Base-by-base conservation (phyloP, 108 stramenopile genomes). In the Seminavis robusta region DNA sequence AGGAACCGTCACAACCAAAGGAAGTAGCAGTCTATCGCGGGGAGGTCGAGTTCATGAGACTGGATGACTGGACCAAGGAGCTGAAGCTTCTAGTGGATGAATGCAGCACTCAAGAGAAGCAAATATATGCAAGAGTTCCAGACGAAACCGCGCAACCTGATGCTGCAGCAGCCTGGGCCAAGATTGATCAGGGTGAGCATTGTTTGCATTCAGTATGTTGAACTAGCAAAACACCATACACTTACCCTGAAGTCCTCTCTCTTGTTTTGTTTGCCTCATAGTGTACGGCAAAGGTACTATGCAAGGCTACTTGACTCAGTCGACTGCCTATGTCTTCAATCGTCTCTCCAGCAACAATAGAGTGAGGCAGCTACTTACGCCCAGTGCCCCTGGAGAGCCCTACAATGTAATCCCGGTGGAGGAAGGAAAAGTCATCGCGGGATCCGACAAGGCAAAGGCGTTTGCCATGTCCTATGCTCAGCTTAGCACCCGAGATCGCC, bases 111-210 rank as follows among this genome's bases (percentile, higher is more conserved):
- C 63, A 69, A 31, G 64, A 69, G 15, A 69, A 75, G 25, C 42
- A 27, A 8, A 42, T 75, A 9, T 76, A 76, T 42, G 47, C 46
- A 0, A n/a, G 27, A 10, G 47, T 32, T 19, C 69, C 74, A 7
- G 25, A 56, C 13, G 64, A 57, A 16, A 43, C 66, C 11, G 50
- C 20, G 15, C 17, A 31, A 23, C 57, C 64, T 15, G 65, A 65
- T n/a, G 74, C 74, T 4, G 69, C 69, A 29, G 69, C 69, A 3
- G 69, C 74, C 3, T 76, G 74, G 74, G 44, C 59, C 24, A 76
- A 76, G 36, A 76, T 76, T 50, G 74, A 76, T 7, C 74, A 76
- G n/a, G n/a, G n/a, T n/a, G n/a, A n/a, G n/a, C n/a, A n/a, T n/a
- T n/a, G n/a, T n/a, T n/a, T n/a, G n/a, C n/a, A n/a, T n/a, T n/a